Evolutionary conservation across 2,329 filamentous ascomycete species (phyloP), one percentile per base, ranked within the genome.

Genomic region (Sporothrix dimorphospora): DNA sequence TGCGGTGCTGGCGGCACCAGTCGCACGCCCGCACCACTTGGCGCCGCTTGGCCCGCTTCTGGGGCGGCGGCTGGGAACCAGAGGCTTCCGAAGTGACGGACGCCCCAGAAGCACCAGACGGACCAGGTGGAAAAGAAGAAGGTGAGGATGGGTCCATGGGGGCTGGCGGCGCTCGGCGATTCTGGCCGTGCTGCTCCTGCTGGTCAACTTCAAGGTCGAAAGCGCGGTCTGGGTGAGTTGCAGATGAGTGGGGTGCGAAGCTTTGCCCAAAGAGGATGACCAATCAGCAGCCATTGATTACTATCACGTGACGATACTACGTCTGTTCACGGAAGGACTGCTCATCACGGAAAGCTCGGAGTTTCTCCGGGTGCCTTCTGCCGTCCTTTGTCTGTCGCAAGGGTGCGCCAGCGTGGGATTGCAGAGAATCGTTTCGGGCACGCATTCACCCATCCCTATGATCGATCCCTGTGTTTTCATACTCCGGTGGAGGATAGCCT

Each of bases 1-100:
- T 79, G 19, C 82, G 80, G 69, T 83, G 79, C 61, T 80, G 77
- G 3, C 82, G 81, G 74, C 82, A 84, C 77, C 80, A 79, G 72
- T 80, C 79, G 77, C 82, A 83, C 59, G 80, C 82, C 75, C 74
- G 72, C n/a, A 47, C 63, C 14, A 76, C 75, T 42, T 76, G 75
- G 24, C 30, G 63, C 24, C 75, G 67, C 45, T 75, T 76, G 38
- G 34, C 42, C 7, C 69, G 45, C n/a, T 38, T 67, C 16, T 19
- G 9, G 8, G 69, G 66, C 19, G 47, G 66, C 19, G n/a, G 38
- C 21, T 63, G 59, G 3, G 55, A 40, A 11, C 38, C 14, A 8
- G 59, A 63, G 1, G 59, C 21, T 2, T 63, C 59, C 11, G 38
- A 63, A 40, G 51, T 55, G 11, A 63, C 34, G 34, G 59, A 63